Evolutionary conservation across 306 rosid species (phyloP), one percentile per base, ranked within the genome.

Genomic region (Betula pendula): DNA sequence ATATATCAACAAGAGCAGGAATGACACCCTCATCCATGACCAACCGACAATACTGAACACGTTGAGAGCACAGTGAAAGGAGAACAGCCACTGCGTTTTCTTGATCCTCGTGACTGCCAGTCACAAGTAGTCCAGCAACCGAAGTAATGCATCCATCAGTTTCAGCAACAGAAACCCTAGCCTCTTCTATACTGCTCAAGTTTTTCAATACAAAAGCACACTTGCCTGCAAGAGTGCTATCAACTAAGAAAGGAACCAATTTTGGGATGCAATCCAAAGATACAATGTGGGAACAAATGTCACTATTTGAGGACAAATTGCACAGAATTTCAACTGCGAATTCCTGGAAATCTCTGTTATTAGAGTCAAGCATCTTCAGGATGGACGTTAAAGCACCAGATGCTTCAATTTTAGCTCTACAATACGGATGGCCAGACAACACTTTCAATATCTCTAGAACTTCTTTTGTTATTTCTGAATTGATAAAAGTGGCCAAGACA

Each of bases 141-240:
- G 76, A 75, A 82, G 87, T 70, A 72, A 96, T 78, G 90, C 97
- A 96, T 55, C 96, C 99, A 33, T 82, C 81, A 47, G 98, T 91
- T 85, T 87, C 92, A 22, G 82, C 87, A 80, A 91, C 82, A 11
- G 88, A 82, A 70, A 72, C 70, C 81, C 85, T 79, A 33, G 89
- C 98, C 76, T 84, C 90, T 56, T 82, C 89, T 1, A 79, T 67
- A 44, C 79, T 72, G 75, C 92, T 84, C n/a, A 92, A 81, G 74
- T 91, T 96, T 71, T 85, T 86, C 89, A 92, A 76, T 44, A 92
- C 75, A 22, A 67, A 68, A 13, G 89, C 51, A 78, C 94, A 92
- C 75, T 86, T 80, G 72, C 88, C 87, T 11, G 81, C 75, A 42
- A 83, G 74, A 25, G 71, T 52, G 31, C 74, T 66, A 47, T 88